phyloP scores from a whole-genome alignment of 345 rosid genomes.

The Murraya paniculata region DNA sequence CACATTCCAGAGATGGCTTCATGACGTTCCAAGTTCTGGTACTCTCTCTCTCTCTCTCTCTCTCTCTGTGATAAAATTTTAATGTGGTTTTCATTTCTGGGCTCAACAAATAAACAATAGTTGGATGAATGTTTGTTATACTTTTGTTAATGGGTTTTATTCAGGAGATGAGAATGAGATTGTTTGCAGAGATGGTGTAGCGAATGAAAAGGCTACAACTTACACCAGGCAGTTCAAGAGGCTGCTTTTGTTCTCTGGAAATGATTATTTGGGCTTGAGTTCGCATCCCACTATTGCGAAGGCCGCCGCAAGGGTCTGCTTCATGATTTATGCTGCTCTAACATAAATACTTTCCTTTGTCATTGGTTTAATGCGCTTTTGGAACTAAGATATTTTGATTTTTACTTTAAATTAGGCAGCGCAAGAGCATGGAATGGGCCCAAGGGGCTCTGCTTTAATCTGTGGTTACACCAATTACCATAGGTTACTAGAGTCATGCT shows the following conservation, averaged over 20 bases:
- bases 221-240: constrained; percentile 42
- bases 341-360: neutral
- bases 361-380: neutral
- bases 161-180: constrained; percentile 76
- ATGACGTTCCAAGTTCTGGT: constrained; percentile 79
- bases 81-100: neutral
- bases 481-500: constrained; percentile 69
- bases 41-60: neutral
- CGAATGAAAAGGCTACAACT: constrained; percentile 12
- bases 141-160: neutral
- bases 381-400: neutral
- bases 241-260: constrained; percentile 84
- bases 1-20: constrained; percentile 80
- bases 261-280: constrained; percentile 94
- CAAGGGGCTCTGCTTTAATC: constrained; percentile 90
- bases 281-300: constrained; percentile 80
- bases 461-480: constrained; percentile 94
- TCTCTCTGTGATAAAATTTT: neutral
- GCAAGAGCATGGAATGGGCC: constrained; percentile 91
- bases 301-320: constrained; percentile 71
- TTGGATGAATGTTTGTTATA: neutral
- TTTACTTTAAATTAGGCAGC: constrained; percentile 57
- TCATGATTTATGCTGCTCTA: constrained; percentile 5
- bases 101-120: neutral
- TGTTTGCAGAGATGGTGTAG: constrained; percentile 27